These are phyloP conservation scores for Sonneratia alba DNA, from an alignment of 345 rosid species.

Conservation along the genomic window DNA sequence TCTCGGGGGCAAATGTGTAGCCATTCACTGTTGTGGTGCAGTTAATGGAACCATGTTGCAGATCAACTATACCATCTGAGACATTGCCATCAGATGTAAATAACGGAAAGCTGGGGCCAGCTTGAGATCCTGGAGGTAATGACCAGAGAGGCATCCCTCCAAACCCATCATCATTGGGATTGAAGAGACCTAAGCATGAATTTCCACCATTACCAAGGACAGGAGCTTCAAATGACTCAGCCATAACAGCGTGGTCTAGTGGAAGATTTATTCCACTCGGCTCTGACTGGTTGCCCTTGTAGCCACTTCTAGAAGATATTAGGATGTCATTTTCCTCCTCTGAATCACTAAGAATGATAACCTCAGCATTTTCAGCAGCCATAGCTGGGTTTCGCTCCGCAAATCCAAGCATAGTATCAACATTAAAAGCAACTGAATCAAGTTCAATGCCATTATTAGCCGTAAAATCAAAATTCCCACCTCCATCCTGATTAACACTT, in stretches of 20 bases:
- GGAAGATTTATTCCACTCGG: conserved; percentile 48
- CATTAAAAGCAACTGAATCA: conserved; percentile 65
- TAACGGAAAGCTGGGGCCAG: conserved; percentile 63
- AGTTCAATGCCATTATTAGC: conserved; percentile 54
- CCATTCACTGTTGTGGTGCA: conserved; percentile 55
- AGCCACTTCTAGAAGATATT: conserved; percentile 41
- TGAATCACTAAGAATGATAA: conserved; percentile 86
- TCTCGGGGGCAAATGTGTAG: conserved; percentile 48
- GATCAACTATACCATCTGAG: conserved; percentile 47
- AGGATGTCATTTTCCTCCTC: conserved; percentile 69
- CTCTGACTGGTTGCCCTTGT: conserved; percentile 37
- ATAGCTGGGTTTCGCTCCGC: conserved; percentile 39
- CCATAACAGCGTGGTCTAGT: conserved; percentile 40
- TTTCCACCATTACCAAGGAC: conserved; percentile 39
- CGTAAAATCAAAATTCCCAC: conserved; percentile 49
- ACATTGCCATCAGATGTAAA: conserved; percentile 51
- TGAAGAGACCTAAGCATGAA: conserved; percentile 58
- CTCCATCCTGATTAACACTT: conserved; percentile 87
- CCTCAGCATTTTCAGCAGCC: conserved; percentile 45
- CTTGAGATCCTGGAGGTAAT: conserved; percentile 60
- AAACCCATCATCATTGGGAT: conserved; percentile 53
- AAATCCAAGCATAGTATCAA: conserved; percentile 43
- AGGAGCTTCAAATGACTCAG: conserved; percentile 58
- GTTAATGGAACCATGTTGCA: conserved; percentile 43
- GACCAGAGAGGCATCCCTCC: conserved; percentile 62